Evolutionary conservation across 257 asterid genomes (phyloP), one percentile per base, ranked within the genome.

Genomic region (Solanum peruvianum): DNA sequence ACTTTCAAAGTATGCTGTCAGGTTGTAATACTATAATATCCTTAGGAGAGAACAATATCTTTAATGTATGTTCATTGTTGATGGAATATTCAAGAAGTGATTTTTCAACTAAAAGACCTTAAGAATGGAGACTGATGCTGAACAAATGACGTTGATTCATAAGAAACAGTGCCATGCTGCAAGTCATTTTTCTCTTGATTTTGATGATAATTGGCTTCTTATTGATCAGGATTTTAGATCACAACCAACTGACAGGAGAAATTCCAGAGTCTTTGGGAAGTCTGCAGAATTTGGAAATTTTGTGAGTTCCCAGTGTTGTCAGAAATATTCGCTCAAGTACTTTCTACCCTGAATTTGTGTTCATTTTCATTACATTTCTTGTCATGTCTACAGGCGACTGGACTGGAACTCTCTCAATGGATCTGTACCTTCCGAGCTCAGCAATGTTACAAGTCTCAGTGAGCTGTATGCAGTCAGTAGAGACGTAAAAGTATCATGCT

Each of bases 341-440:
- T 71, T 27, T 72, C 84, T 85, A 25, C 76, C 73, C 47, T 39
- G 62, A 70, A 86, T 11, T 42, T 27, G 75, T 5, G 82, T 69
- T 16, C 39, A 8, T 82, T 75, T 7, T 64, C 83, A 67, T 75
- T 86, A 58, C 88, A 83, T 87, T 39, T 89, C 82, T 86, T 87
- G 56, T 84, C 41, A 73, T 71, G 80, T 39, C 45, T 49, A 87
- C 96, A 96, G 98, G 86, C 96, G 99, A 16, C 89, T 95, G 47
- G 99, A 96, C 87, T 90, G 91, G 92, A 96, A 96, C 90, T 86
- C 88, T 64, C 91, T 96, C 9, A 86, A 73, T 29, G 98, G 97
- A 81, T 3, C 92, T 66, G 86, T 96, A 44, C 98, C 99, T 84
- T 70, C 90, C 35, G 89, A 86, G 85, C 93, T 96, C 89, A 86